Base-by-base conservation (phyloP, 495 filamentous ascomycete species). In the Paragyromitra xinjiangensis region DNA sequence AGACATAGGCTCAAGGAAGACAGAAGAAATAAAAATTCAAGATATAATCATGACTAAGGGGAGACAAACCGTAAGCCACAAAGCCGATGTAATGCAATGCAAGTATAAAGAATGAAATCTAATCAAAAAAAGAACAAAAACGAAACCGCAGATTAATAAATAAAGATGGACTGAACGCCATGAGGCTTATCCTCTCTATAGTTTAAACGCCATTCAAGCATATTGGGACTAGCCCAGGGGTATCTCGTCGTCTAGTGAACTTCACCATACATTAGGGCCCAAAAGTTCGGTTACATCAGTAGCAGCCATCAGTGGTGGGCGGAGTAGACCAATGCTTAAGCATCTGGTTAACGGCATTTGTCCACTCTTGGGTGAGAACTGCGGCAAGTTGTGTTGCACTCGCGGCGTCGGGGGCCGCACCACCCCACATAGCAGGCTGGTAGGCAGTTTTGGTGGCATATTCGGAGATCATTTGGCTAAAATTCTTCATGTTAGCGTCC, bases 391-490 rank as follows among this genome's bases (percentile, higher is more conserved):
- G 87, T 44, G 86, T 82, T 5, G 87, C 86, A 58, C 88, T 86
- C 8, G 88, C 86, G 11, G 85, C 76, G 12, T 86, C 84, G 0
- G 92, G 92, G 24, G 84, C 82, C 8, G 84, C 84, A 19, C 86
- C 88, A 64, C 90, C 92, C 92, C 92, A 94, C 92, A 93, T 93
- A 64, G 89, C 88, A 22, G 90, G 91, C 45, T 87, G 86, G 34
- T 85, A 82, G 6, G 92, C 89, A 58, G 92, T 88, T 12, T 84
- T 82, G 34, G 85, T 83, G 3, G 91, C 90, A 78, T 90, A 90
- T 26, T 87, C 84, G 1, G 87, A 82, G 67, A 93, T 87, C 45
- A 93, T 83, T 67, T 86, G 84, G 51, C 90, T 91, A 63, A 4
- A 66, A 62, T 22, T 45, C 29, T 16, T 53, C 12, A 40, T 8